Evolutionary conservation across 2,329 filamentous ascomycete species (phyloP), one percentile per base, ranked within the genome.

Genomic region (Trichoderma oligosporum): DNA sequence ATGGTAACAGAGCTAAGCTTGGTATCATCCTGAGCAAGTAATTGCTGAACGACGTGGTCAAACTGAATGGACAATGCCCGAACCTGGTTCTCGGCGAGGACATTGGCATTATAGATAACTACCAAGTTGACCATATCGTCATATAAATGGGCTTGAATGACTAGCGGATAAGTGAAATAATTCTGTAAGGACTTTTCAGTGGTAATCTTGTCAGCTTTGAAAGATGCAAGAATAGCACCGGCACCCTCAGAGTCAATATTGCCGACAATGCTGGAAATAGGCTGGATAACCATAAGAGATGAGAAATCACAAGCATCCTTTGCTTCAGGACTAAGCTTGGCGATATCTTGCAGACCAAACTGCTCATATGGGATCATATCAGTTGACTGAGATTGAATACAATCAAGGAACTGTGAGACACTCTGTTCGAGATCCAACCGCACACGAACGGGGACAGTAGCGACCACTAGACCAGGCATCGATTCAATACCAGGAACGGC

Each of bases 391-490:
- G 3, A 2, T 5, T 60, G 56, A 3, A 59, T 51, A 1, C 42
- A 18, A 4, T 60, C 52, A 7, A 70, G 59, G 2, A 62, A 63
- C 4, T 62, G 31, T 1, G 54, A 20, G 14, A 65, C 35, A 3
- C 35, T 58, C 5, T 55, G 53, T n/a, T 56, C 38, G 12, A 18
- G 38, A 12, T 61, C 22, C 2, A 67, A 6, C 1, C 36, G 39
- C 2, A 67, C 56, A 2, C 67, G 62, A 1, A 69, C 49, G 5
- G 69, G 69, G 0, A 72, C 60, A 1, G 68, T 69, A 7, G 66
- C 63, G 16, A 73, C 67, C 0, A 65, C 66, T 1, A 70, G 65
- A 1, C 68, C 70, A 3, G 62, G 52, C 7, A 71, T 65, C 58
- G 56, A 11, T 63, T 63, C 3, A 69, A 64, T 14, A 62, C 66